A percentile compares a stretch with the other conserved stretches of the same genome.
Conservation (phyloP, 352 stramenopile genomes). For the Globisporangium emineosum region DNA sequence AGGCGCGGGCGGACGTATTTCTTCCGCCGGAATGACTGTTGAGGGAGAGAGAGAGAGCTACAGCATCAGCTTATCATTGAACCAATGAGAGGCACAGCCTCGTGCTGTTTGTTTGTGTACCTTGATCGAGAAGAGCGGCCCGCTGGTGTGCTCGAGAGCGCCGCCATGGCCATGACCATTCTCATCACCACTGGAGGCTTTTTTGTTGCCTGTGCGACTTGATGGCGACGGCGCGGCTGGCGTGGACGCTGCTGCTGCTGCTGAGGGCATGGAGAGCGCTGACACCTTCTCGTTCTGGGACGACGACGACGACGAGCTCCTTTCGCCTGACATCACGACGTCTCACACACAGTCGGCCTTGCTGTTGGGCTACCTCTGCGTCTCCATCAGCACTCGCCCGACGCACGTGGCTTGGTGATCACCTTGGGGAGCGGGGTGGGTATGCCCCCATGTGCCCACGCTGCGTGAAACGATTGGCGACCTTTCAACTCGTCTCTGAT, state of each 20-base stretch:
- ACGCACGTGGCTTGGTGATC: background rate
- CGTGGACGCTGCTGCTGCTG: background rate
- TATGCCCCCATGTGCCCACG: no score
- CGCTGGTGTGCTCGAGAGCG: background rate
- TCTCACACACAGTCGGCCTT: background rate
- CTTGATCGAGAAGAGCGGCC: constrained; percentile 12
- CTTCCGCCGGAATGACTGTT: constrained; percentile 48
- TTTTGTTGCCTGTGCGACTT: background rate
- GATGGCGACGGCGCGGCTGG: background rate
- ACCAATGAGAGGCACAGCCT: background rate
- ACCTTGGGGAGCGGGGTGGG: no score
- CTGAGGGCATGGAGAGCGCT: background rate
- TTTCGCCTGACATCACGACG: background rate
- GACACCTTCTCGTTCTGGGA: constrained; percentile 11
- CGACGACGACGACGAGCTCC: background rate
- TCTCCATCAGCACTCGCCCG: background rate
- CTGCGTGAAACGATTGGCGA: background rate
- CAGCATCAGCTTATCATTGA: background rate
- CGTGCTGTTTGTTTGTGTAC: background rate
- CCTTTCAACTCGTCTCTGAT: background rate
- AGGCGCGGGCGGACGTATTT: constrained; percentile 43
- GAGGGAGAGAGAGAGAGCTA: background rate
- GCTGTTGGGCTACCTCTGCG: background rate
- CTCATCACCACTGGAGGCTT: background rate
- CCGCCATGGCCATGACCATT: background rate